Conservation (phyloP, 2,329 filamentous ascomycete genomes). For the Thermomyces lanuginosus region DNA sequence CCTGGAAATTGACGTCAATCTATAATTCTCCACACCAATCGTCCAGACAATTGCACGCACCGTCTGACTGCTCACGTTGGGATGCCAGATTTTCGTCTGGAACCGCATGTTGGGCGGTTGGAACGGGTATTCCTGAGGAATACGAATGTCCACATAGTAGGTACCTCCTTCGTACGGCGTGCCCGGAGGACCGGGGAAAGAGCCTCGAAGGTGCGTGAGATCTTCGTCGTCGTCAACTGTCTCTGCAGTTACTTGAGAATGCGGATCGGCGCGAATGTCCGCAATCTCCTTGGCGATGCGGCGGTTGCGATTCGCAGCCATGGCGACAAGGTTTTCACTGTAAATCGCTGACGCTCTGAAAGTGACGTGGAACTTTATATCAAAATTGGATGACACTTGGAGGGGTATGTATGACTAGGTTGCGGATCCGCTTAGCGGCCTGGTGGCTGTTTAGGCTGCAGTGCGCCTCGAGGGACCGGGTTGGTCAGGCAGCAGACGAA, state of each 20-base stretch:
- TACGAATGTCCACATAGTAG: constrained; percentile 68
- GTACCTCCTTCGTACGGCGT: constrained; percentile 83
- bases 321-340: constrained; percentile 23
- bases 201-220: constrained; percentile 66
- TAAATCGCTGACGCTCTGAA: no score
- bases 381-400: no score
- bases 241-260: constrained; percentile 59
- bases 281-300: constrained; percentile 36
- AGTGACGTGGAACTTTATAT: no score
- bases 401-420: no score
- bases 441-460: no score
- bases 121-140: constrained; percentile 84
- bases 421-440: no score
- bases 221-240: constrained; percentile 47
- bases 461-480: no score
- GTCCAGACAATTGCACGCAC: constrained; percentile 36
- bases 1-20: constrained; percentile 36
- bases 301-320: constrained; percentile 41
- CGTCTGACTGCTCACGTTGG: constrained; percentile 87
- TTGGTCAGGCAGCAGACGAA: no score
- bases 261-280: constrained; percentile 44
- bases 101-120: constrained; percentile 84
- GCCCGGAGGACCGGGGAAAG: constrained; percentile 73
- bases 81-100: constrained; percentile 88
- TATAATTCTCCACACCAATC: not conserved